Evolutionary conservation across 2,329 filamentous ascomycete species (phyloP), one percentile per base, ranked within the genome.

Genomic region (Talaromyces sp.): DNA sequence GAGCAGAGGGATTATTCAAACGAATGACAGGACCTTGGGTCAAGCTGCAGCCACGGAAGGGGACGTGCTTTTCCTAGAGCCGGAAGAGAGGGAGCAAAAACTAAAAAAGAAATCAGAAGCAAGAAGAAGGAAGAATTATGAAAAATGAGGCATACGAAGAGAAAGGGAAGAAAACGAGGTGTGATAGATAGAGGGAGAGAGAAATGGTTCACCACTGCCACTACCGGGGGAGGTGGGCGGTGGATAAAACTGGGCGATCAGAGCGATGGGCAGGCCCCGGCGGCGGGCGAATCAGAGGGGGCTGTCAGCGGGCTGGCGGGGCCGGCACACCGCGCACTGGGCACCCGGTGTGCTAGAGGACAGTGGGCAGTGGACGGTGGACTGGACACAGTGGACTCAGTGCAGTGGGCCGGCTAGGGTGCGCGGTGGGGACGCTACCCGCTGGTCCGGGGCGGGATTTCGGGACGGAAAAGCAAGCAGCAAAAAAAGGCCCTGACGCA

Each of bases 21-120:
- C 65, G 72, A 75, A 74, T 67, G 73, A 73, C 70, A 74, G 71
- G 73, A 69, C 68, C 69, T 58, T 66, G 62, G 63, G 65, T 62
- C 68, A 68, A 56, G 61, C 66, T 61, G 67, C 62, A 66, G 64
- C 64, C 67, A 65, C 63, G 60, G 65, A 56, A 60, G 28, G 61
- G 65, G 57, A 63, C 59, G 64, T 59, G 60, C 60, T 65, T 57
- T 61, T 55, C 63, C 63, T 67, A 65, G 68, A 69, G 67, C 67
- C 68, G 69, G 70, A 67, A 65, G 63, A 64, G 62, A 47, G 44
- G 19, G 44, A 47, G 44, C 44, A 25, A 47, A 47, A 47, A 44
- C 19, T 63, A 64, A 69, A 66, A 64, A 67, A 69, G 64, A 71
- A 66, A 67, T 68, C 65, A 63, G 65, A 72, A 67, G 63, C 62